These are phyloP conservation scores for Micromonas pusilla DNA, from an alignment of 139 green algal species.

Conservation along the genomic window DNA sequence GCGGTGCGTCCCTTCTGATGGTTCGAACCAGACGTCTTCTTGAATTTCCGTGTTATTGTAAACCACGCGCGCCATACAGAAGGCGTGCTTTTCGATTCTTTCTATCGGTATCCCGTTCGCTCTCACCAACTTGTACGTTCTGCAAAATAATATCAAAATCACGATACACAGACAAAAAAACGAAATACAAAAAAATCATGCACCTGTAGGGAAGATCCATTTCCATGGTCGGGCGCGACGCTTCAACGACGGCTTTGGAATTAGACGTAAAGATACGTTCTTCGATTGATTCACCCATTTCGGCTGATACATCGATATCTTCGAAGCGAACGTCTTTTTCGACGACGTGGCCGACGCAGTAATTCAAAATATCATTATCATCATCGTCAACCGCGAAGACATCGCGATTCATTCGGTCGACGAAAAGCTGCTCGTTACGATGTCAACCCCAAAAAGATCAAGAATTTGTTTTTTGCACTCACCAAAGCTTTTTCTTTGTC, in stretches of 20 bases:
- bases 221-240: neutral
- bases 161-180: neutral
- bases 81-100: constrained; percentile 62
- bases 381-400: neutral
- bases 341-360: neutral
- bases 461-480: neutral
- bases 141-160: neutral
- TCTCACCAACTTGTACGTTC: constrained; percentile 53
- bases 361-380: neutral
- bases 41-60: constrained; percentile 50
- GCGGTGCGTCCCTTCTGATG: constrained; percentile 24
- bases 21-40: neutral
- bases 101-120: constrained; percentile 45
- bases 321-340: neutral
- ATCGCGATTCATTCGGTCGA: neutral
- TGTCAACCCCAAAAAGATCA: neutral
- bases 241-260: neutral
- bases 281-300: neutral
- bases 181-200: neutral
- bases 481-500: neutral
- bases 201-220: constrained; percentile 10
- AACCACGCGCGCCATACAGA: constrained; percentile 60
- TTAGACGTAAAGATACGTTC: neutral
- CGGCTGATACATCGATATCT: neutral
- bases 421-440: neutral